Evolutionary conservation across 768 basidiomycete genomes (phyloP).

Genomic region (Pseudohyphozyma bogoriensis): DNA sequence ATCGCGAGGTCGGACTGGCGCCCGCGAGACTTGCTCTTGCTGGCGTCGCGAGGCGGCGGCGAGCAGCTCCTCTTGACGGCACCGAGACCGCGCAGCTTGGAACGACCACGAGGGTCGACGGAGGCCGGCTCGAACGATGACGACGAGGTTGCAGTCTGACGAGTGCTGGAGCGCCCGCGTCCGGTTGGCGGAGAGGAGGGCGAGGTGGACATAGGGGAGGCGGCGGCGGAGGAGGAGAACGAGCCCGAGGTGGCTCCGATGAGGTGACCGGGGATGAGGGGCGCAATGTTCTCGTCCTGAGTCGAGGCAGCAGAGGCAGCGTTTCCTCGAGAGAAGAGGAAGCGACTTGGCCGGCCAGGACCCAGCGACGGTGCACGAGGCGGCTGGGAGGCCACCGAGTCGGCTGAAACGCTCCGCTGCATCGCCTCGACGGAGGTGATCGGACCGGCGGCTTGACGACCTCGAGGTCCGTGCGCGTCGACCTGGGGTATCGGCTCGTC

Average conservation of each 20-base stretch:
- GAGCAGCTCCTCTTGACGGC: constrained; percentile 7
- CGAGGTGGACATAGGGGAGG: constrained; percentile 17
- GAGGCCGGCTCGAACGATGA: background rate
- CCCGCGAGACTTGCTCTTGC: background rate
- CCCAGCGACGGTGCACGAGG: background rate
- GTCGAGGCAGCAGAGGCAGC: too few relatives aligned
- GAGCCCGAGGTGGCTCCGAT: constrained; percentile 17
- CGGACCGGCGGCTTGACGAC: background rate
- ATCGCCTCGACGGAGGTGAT: background rate
- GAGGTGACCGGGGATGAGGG: constrained; percentile 16
- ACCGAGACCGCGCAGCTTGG: constrained; percentile 1
- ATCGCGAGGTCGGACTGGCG: background rate
- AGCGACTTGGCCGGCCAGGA: background rate
- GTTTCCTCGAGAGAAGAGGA: background rate
- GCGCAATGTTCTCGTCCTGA: background rate
- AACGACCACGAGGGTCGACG: constrained; percentile 5
- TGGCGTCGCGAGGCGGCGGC: background rate
- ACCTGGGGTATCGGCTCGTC: too few relatives aligned
- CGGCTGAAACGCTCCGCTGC: background rate
- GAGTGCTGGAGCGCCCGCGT: constrained; percentile 15
- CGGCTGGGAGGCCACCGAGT: background rate
- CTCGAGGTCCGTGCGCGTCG: constrained; percentile 7
- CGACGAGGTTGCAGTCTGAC: background rate
- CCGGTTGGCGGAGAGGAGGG: constrained; percentile 16
- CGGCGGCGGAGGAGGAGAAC: background rate